Percentiles rank a stretch among this genome's conserved stretches.
These are phyloP conservation scores for Fusarium phyllophilum DNA, from an alignment of 2,329 filamentous ascomycete species.

Conservation along the genomic window DNA sequence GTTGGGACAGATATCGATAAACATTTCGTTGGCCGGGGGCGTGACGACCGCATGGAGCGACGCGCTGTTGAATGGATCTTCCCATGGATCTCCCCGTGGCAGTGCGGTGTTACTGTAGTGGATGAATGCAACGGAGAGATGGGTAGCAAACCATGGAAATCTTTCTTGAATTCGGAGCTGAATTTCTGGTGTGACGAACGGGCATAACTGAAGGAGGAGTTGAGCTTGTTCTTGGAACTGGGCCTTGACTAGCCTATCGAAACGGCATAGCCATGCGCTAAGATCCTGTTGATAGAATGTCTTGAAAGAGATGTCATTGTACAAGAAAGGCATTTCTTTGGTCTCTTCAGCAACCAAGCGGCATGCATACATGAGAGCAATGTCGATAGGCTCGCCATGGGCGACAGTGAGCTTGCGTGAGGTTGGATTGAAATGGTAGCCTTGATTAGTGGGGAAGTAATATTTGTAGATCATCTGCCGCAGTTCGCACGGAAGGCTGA, in stretches of 20 bases:
- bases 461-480: not conserved
- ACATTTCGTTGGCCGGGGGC: not conserved
- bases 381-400: not conserved
- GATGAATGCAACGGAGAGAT: not conserved
- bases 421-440: not conserved
- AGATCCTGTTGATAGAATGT: not conserved
- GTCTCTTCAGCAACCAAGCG: not conserved
- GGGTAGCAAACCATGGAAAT: not conserved
- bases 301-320: not conserved
- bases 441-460: not conserved
- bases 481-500: not conserved
- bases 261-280: not conserved
- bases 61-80: no score
- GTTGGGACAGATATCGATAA: not conserved
- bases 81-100: no score
- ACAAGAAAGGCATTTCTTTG: not conserved
- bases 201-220: not conserved
- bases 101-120: not conserved
- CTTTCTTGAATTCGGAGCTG: not conserved
- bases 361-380: not conserved
- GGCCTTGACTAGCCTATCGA: rapidly evolving
- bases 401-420: not conserved
- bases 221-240: not conserved
- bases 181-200: not conserved
- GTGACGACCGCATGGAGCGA: no score